Conservation (phyloP, 768 basidiomycete species). For the Boletellus sp. region DNA sequence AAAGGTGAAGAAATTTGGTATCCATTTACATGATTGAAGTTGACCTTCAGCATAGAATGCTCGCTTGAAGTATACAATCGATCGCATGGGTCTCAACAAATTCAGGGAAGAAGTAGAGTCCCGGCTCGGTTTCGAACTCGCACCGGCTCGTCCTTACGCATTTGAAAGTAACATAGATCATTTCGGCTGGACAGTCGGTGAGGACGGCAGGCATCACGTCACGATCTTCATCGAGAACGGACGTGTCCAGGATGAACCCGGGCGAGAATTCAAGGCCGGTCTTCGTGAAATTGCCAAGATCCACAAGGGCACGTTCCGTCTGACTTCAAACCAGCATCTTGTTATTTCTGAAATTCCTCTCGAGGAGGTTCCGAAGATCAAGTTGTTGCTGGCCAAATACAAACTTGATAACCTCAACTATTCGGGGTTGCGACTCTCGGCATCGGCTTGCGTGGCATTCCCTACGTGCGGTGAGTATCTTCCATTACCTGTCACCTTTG, state of each 20-base stretch:
- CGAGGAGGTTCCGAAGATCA: slow-evolving; percentile 73
- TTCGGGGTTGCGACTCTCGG: slow-evolving; percentile 77
- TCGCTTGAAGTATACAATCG: slow-evolving; percentile 94
- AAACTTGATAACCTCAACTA: slow-evolving; percentile 84
- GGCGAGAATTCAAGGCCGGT: slow-evolving; percentile 87
- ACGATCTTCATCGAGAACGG: slow-evolving; percentile 97
- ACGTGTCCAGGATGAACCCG: slow-evolving; percentile 92
- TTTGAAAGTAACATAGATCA: slow-evolving; percentile 92
- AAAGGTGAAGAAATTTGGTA: slow-evolving; percentile 40
- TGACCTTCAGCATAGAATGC: slow-evolving; percentile 54
- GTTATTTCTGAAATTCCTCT: slow-evolving; percentile 78
- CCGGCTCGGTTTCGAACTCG: slow-evolving; percentile 74
- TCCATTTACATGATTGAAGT: background rate
- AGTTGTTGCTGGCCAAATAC: slow-evolving; percentile 74
- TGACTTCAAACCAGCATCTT: slow-evolving; percentile 95
- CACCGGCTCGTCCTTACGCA: slow-evolving; percentile 67
- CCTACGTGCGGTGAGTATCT: slow-evolving; percentile 73
- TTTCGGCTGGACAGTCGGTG: slow-evolving; percentile 88
- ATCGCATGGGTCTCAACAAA: slow-evolving; percentile 83
- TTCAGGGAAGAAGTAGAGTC: slow-evolving; percentile 92
- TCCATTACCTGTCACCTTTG: background rate
- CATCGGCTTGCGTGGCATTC: slow-evolving; percentile 96
- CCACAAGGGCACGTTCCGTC: slow-evolving; percentile 90
- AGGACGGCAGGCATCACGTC: slow-evolving; percentile 88
- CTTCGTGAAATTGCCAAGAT: slow-evolving; percentile 89